Evolutionary conservation across 2,329 filamentous ascomycete genomes (phyloP).

Genomic region (Coleophoma cylindrospora): DNA sequence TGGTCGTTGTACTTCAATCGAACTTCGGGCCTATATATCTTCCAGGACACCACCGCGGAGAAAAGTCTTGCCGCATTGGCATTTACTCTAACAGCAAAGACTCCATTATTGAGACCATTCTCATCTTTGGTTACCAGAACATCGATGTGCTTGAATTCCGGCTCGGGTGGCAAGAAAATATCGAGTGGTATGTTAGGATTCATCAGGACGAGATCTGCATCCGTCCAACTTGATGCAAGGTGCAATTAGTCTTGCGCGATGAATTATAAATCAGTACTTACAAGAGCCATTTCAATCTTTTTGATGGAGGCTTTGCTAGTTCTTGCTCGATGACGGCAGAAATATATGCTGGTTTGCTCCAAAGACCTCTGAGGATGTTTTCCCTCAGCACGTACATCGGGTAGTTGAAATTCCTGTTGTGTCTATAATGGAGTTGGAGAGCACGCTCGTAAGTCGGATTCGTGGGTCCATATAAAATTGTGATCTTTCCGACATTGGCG

Average conservation of each 20-base stretch:
- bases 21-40: slow-evolving; percentile 26
- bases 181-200: slow-evolving; percentile 33
- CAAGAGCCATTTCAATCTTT: slow-evolving; percentile 5
- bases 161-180: slow-evolving; percentile 29
- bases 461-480: neutral
- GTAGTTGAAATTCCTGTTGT: slow-evolving; percentile 1
- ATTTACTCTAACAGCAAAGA: slow-evolving; percentile 31
- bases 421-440: slow-evolving; percentile 1
- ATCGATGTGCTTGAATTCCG: slow-evolving; percentile 28
- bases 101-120: slow-evolving; percentile 34
- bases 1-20: slow-evolving; percentile 16
- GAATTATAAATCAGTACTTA: neutral
- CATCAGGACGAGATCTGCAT: slow-evolving; percentile 33
- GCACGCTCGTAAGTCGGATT: slow-evolving; percentile 3
- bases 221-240: slow-evolving; percentile 26
- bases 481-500: neutral
- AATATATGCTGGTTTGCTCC: slow-evolving; percentile 5
- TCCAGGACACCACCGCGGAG: slow-evolving; percentile 29
- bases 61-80: slow-evolving; percentile 31
- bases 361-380: slow-evolving; percentile 1
- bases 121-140: slow-evolving; percentile 30
- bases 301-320: slow-evolving; percentile 1
- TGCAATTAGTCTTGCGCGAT: too few relatives aligned
- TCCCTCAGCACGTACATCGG: slow-evolving; percentile 2
- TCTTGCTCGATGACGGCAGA: slow-evolving; percentile 1